Evolutionary conservation across 148 eudicot genomes (phyloP).

Genomic region (Chenopodium album): DNA sequence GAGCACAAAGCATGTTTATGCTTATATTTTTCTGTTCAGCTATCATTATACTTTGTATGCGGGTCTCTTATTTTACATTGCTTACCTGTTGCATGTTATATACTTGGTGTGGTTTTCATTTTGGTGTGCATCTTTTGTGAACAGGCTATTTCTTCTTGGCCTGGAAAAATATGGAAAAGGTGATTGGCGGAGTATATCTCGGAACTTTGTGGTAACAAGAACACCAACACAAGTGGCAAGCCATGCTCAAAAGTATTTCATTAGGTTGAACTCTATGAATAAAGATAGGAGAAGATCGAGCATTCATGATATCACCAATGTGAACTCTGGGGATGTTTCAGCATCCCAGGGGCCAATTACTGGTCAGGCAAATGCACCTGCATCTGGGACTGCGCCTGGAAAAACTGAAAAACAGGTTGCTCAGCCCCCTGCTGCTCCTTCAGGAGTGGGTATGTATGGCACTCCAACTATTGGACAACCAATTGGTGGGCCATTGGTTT

Average conservation of each 20-base stretch:
- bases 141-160: slow-evolving; percentile 58
- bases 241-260: slow-evolving; percentile 61
- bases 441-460: slow-evolving; percentile 44
- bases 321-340: slow-evolving; percentile 38
- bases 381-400: slow-evolving; percentile 31
- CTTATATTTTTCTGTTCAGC: background rate
- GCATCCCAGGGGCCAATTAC: slow-evolving; percentile 52
- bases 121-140: background rate
- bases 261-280: slow-evolving; percentile 57
- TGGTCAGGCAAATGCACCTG: slow-evolving; percentile 46
- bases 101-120: background rate
- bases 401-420: slow-evolving; percentile 46
- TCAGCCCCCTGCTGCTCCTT: slow-evolving; percentile 32
- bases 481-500: slow-evolving; percentile 46
- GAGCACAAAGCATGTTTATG: background rate
- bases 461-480: slow-evolving; percentile 71
- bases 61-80: background rate
- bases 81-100: background rate
- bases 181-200: slow-evolving; percentile 70
- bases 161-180: slow-evolving; percentile 64
- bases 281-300: slow-evolving; percentile 63
- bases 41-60: background rate
- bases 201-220: slow-evolving; percentile 67
- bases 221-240: slow-evolving; percentile 65
- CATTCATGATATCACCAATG: slow-evolving; percentile 59